Evolutionary conservation across 495 filamentous ascomycete genomes (phyloP).

Genomic region (Neurospora tetrasperma): DNA sequence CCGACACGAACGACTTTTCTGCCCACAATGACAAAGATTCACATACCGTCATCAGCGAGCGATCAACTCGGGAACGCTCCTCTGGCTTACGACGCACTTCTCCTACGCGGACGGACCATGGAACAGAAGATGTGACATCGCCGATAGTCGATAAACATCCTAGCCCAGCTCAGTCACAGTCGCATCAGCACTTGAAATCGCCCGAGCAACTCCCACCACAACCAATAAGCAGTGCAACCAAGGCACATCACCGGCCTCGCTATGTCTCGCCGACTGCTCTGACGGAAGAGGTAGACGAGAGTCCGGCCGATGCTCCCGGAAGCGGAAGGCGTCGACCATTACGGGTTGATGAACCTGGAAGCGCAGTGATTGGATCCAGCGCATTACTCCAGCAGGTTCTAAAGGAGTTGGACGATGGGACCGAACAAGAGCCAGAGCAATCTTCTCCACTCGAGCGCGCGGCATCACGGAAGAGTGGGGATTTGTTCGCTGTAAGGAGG

Average conservation of each 20-base stretch:
- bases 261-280: slow-evolving; percentile 3
- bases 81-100: background rate
- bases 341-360: slow-evolving; percentile 13
- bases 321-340: slow-evolving; percentile 29
- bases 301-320: slow-evolving; percentile 37
- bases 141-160: background rate
- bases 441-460: slow-evolving; percentile 34
- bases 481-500: too few relatives aligned
- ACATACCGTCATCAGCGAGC: background rate
- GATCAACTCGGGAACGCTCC: background rate
- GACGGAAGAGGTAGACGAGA: slow-evolving; percentile 36
- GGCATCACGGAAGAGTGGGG: slow-evolving; percentile 15
- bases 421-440: slow-evolving; percentile 6
- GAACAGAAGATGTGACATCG: background rate
- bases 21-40: background rate
- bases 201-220: background rate
- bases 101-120: background rate
- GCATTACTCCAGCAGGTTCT: slow-evolving; percentile 21
- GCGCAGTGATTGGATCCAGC: slow-evolving; percentile 17
- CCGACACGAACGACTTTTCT: background rate
- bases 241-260: slow-evolving; percentile 3
- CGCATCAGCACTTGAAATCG: background rate
- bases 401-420: slow-evolving; percentile 12
- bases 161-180: background rate
- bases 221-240: background rate